Evolutionary conservation across 176 grass and related monocot species (phyloP), one percentile per base, ranked within the genome.

Genomic region (Carex scoparia): DNA sequence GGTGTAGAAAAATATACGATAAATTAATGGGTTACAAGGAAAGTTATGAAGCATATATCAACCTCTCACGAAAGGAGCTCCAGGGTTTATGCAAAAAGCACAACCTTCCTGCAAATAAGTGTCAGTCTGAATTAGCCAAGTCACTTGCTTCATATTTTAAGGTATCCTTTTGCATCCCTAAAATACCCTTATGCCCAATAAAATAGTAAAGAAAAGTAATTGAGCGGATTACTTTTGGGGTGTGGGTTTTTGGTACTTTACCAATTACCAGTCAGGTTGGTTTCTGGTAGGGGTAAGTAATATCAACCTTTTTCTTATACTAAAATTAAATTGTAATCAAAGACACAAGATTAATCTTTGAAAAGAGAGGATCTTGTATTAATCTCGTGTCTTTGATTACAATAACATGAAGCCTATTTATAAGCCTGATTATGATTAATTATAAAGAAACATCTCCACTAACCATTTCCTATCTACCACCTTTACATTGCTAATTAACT

Each of bases 71-170:
- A 84, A 90, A 84, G 49, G 93, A 91, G 10, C 93, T 98, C 27
- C 95, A 98, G 81, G 77, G 61, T 75, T 87, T 98, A 57, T 98
- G 93, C 88, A 98, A 92, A 86, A 83, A 75, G 56, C 82, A 95
- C 63, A 88, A 90, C 61, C 89, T 98, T 65, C 87, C 92, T 19
- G 76, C 88, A 81, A 98, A 95, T 88, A 98, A 74, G 77, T 76
- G 33, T 70, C 93, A 91, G 44, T 48, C 89, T 72, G 88, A 92
- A 61, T 66, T 98, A 82, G 95, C 93, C 64, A 86, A 86, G 51
- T 88, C 80, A 14, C 80, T 98, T 15, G 89, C 89, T 30, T 85
- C 51, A 40, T 60, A 85, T 80, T 90, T 91, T 64, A 90, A 93
- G 89, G 93, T 91, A 85, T 30, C 19, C 53, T 19, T 10, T 28